Evolutionary conservation across 805 yeast genomes (phyloP), one percentile per base, ranked within the genome.

Genomic region (Schwanniomyces sp.): DNA sequence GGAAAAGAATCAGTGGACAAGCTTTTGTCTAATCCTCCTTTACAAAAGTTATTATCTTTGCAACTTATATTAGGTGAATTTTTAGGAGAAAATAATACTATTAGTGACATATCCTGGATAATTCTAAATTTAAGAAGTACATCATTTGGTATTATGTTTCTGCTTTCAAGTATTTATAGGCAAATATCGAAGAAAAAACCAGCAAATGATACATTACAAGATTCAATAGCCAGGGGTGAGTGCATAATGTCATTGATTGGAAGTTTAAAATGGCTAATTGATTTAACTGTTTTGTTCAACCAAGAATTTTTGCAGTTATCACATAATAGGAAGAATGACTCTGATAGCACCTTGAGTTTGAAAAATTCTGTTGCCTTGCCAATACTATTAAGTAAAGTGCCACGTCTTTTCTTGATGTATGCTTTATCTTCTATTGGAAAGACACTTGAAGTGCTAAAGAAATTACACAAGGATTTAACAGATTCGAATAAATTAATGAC

Each of bases 251-350:
- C 73, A 14, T 71, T 84, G 9, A 65, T 88, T n/a, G 97, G 97
- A 0, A 80, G 86, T 34, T 81, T 87, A 7, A 81, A 89, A 56
- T 92, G 97, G 97, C 79, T 88, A 54, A 78, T 89, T 28, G 97
- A 91, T 61, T 80, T 89, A 50, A 74, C 89, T 46, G 81, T 85
- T 0, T 82, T 80, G 52, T 62, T 88, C 36, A 80, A 84, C 46
- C 96, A 91, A 63, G 96, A 92, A 53, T 65, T 86, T 29, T 59
- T 85, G 21, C 78, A 83, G 29, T 56, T 84, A 25, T 50, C 67
- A 21, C 54, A 58, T 46, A 43, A 61, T 49, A 52, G 62, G 58
- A 44, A 52, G 21, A 47, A 57, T 40, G 48, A 49, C 7, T 50
- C 60, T 37, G 30, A 34, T 10, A 55, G 62, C 46, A 54, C 50